Conservation (phyloP, 768 basidiomycete genomes). For the Boletus reticulatus region DNA sequence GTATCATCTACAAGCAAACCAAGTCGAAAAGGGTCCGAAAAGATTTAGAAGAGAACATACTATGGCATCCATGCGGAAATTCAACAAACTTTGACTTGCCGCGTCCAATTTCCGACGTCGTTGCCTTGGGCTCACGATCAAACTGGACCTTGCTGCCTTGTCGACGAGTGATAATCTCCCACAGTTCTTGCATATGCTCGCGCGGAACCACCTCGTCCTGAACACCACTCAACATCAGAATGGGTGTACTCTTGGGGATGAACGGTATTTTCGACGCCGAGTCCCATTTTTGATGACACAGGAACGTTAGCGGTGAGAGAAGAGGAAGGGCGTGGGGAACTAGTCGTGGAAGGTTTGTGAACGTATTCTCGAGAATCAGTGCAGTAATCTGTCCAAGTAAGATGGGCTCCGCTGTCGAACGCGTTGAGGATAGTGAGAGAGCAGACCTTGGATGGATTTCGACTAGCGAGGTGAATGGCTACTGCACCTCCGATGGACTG, state of each 20-base stretch:
- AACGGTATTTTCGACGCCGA: slow-evolving; percentile 62
- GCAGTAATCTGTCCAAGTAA: slow-evolving; percentile 55
- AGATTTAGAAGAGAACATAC: slow-evolving; percentile 33
- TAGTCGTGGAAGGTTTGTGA: slow-evolving; percentile 77
- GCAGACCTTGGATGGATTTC: slow-evolving; percentile 64
- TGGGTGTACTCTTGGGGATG: slow-evolving; percentile 64
- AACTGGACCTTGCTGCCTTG: slow-evolving; percentile 35
- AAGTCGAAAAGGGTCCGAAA: neutral
- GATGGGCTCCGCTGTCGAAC: neutral
- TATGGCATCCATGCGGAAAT: slow-evolving; percentile 54
- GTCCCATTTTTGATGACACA: slow-evolving; percentile 89
- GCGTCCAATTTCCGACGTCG: slow-evolving; percentile 44
- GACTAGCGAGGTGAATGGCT: slow-evolving; percentile 80
- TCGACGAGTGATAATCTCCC: slow-evolving; percentile 54
- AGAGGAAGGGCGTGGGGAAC: slow-evolving; percentile 80
- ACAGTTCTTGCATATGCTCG: slow-evolving; percentile 59
- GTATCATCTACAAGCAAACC: slow-evolving; percentile 44
- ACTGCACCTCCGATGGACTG: slow-evolving; percentile 94
- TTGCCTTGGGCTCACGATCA: slow-evolving; percentile 29
- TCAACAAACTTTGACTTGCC: slow-evolving; percentile 57
- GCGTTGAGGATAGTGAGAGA: neutral
- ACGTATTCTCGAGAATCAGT: slow-evolving; percentile 91
- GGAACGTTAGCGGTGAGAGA: slow-evolving; percentile 69
- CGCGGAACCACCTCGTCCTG: slow-evolving; percentile 54
- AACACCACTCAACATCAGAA: slow-evolving; percentile 78